Evolutionary conservation across 768 basidiomycete genomes (phyloP), one percentile per base, ranked within the genome.

Genomic region (Russula emetica): DNA sequence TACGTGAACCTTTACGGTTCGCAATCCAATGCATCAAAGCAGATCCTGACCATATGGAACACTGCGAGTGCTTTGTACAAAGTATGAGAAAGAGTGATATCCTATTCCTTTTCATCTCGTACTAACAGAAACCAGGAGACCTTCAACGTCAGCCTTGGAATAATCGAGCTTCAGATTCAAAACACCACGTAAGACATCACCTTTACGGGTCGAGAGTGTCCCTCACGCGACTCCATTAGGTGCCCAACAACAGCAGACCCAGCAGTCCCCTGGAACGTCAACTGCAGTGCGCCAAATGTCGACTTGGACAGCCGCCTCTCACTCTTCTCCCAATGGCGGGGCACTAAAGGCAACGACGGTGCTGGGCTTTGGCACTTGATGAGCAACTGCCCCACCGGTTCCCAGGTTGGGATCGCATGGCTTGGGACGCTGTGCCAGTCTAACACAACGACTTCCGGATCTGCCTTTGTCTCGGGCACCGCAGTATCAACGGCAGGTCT

Each of bases 281-380:
- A 80, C 4, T 95, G 93, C 74, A 69, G 61, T 34, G 55, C 71
- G 7, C 76, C 76, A 36, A 75, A 70, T 55, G 73, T 80, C 67
- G 81, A 78, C 5, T 78, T 96, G 55, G 87, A 92, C 72, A 74
- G 80, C 47, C 83, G 92, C 5, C 78, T 94, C 30, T 91, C 89
- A 18, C 73, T 84, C 3, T 94, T 96, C 74, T 90, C 88, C 5
- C 76, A 84, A 64, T 96, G 92, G 92, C 79, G 93, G 62, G 92
- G 91, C 0, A 70, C 75, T 50, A 86, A 86, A 68, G 83, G 86
- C 8, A 74, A 79, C n/a, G 91, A 93, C 71, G 82, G 84, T 20
- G 84, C 82, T 24, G 93, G 92, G 3, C 78, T 96, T 34, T 94
- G 92, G 89, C 92, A 94, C 76, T 77, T 94, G 14, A 88, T 94